phyloP scores from a whole-genome alignment of 192 early-diverging fungal species.

The Podila minutissima region DNA sequence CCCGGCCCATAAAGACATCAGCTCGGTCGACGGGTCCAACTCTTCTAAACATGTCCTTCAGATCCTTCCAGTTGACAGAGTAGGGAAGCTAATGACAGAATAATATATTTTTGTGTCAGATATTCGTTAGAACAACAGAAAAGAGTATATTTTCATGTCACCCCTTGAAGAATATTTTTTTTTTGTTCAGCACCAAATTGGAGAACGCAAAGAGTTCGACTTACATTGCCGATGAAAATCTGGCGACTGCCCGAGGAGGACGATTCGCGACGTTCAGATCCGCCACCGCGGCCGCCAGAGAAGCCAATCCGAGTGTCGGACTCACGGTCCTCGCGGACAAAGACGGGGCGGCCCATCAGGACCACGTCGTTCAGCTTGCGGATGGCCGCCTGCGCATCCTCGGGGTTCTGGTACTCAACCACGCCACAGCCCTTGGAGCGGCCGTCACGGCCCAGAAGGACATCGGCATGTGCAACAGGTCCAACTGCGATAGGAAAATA shows the following conservation, averaged over 20 bases:
- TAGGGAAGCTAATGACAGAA: slow-evolving; percentile 70
- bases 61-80: slow-evolving; percentile 84
- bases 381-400: slow-evolving; percentile 83
- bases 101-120: not conserved
- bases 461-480: slow-evolving; percentile 79
- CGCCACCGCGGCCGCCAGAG: slow-evolving; percentile 26
- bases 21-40: slow-evolving; percentile 76
- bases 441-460: slow-evolving; percentile 66
- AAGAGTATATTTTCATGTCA: not conserved
- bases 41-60: slow-evolving; percentile 86
- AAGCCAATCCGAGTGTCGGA: slow-evolving; percentile 56
- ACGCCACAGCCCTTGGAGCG: slow-evolving; percentile 80
- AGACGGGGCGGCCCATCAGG: slow-evolving; percentile 78
- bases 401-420: slow-evolving; percentile 79
- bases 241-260: slow-evolving; percentile 47
- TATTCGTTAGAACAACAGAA: not conserved
- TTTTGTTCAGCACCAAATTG: not conserved
- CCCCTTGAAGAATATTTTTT: too few relatives aligned
- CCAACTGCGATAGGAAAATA: slow-evolving; percentile 60
- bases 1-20: slow-evolving; percentile 69
- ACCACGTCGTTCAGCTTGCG: slow-evolving; percentile 69
- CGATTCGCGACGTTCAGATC: slow-evolving; percentile 1
- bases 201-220: slow-evolving; percentile 5
- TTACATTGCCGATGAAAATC: slow-evolving; percentile 73
- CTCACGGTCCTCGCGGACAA: slow-evolving; percentile 84